phyloP scores from a whole-genome alignment of 2,329 filamentous ascomycete species.

The Apiospora hydei region DNA sequence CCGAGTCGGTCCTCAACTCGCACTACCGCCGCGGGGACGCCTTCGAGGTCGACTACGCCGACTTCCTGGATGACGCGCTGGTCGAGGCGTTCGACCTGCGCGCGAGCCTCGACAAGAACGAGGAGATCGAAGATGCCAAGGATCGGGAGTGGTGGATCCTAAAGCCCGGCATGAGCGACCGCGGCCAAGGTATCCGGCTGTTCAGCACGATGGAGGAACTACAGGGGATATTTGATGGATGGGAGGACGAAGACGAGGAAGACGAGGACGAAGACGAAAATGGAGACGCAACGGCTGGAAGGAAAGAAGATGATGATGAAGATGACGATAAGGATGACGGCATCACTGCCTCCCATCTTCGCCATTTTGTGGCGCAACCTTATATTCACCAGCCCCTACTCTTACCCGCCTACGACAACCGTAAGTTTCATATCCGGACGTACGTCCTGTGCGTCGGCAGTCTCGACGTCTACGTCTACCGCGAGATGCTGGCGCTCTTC shows the following conservation, averaged over 20 bases:
- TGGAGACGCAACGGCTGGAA: slow-evolving; percentile 32
- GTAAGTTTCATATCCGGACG: slow-evolving; percentile 94
- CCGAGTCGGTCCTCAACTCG: slow-evolving; percentile 69
- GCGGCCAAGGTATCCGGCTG: slow-evolving; percentile 89
- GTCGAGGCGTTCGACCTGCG: slow-evolving; percentile 88
- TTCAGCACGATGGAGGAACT: slow-evolving; percentile 87
- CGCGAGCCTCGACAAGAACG: slow-evolving; percentile 78
- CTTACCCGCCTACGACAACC: slow-evolving; percentile 64
- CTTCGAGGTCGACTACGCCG: slow-evolving; percentile 95
- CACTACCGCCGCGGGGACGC: slow-evolving; percentile 82
- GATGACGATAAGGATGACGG: slow-evolving; percentile 52
- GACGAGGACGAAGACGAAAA: slow-evolving; percentile 64
- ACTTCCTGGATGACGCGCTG: slow-evolving; percentile 93
- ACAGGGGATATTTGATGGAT: slow-evolving; percentile 87
- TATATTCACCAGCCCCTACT: slow-evolving; percentile 92
- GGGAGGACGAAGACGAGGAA: slow-evolving; percentile 76
- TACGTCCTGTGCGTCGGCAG: slow-evolving; percentile 86
- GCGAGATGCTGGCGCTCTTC: slow-evolving; percentile 91
- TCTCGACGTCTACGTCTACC: slow-evolving; percentile 85
- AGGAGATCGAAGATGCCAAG: slow-evolving; percentile 39
- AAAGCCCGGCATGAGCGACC: slow-evolving; percentile 97
- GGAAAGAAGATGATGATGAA: slow-evolving; percentile 33
- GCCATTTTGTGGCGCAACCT: slow-evolving; percentile 94
- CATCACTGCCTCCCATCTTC: slow-evolving; percentile 87
- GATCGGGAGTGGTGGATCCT: slow-evolving; percentile 93